Evolutionary conservation across 2,329 filamentous ascomycete species (phyloP).

Genomic region (Conoideocrella luteorostrata): DNA sequence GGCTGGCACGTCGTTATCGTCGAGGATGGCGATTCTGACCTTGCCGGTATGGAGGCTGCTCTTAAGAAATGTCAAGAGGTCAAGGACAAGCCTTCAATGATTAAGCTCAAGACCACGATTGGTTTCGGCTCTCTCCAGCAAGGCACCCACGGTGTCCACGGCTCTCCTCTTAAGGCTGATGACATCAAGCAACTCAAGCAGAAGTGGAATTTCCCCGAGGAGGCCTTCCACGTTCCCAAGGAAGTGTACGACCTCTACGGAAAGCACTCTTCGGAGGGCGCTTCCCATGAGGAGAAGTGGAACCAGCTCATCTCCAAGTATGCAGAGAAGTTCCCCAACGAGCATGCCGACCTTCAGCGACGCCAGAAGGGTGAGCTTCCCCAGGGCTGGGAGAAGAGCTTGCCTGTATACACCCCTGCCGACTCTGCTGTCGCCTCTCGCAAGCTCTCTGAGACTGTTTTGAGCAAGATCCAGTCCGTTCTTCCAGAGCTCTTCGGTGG

Average conservation of each 20-base stretch:
- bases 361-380: conserved; percentile 79
- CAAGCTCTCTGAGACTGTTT: conserved; percentile 92
- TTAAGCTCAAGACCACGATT: conserved; percentile 96
- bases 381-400: conserved; percentile 90
- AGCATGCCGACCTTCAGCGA: conserved; percentile 75
- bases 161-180: conserved; percentile 89
- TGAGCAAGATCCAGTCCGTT: conserved; percentile 75
- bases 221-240: conserved; percentile 90
- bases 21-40: conserved; percentile 81
- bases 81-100: conserved; percentile 93
- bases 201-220: conserved; percentile 90
- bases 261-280: conserved; percentile 79
- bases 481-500: conserved; percentile 91
- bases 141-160: conserved; percentile 94
- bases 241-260: conserved; percentile 87
- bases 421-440: conserved; percentile 85
- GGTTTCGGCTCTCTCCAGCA: conserved; percentile 90
- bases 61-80: conserved; percentile 79
- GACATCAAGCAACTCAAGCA: conserved; percentile 90
- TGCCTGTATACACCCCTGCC: conserved; percentile 82
- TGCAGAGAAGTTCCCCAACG: conserved; percentile 65
- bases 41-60: conserved; percentile 80
- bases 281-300: conserved; percentile 89
- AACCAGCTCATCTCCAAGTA: conserved; percentile 90
- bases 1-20: conserved; percentile 90